phyloP scores from a whole-genome alignment of 2,329 filamentous ascomycete species.

The Colletotrichum kahawae region DNA sequence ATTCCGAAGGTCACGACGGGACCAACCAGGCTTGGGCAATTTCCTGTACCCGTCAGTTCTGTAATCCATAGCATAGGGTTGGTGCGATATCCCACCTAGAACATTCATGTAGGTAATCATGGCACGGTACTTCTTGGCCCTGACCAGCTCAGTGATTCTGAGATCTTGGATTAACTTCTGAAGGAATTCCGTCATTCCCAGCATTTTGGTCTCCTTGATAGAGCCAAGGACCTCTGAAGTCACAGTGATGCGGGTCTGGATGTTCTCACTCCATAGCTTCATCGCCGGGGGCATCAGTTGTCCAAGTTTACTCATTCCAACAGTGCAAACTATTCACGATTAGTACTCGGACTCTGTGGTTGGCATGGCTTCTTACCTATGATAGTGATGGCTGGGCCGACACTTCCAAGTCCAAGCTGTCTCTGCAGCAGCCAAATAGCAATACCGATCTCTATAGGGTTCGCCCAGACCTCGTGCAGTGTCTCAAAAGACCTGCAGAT shows the following conservation, averaged over 20 bases:
- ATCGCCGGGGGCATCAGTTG: slow-evolving; percentile 31
- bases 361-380: slow-evolving; percentile 24
- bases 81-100: background rate
- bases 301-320: slow-evolving; percentile 26
- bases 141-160: slow-evolving; percentile 23
- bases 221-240: slow-evolving; percentile 31
- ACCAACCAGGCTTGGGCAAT: slow-evolving; percentile 16
- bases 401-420: slow-evolving; percentile 37
- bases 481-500: slow-evolving; percentile 28
- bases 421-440: slow-evolving; percentile 34
- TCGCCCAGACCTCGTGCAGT: slow-evolving; percentile 33
- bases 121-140: slow-evolving; percentile 25
- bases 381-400: slow-evolving; percentile 35
- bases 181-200: slow-evolving; percentile 27
- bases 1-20: slow-evolving; percentile 27
- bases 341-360: background rate
- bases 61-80: background rate
- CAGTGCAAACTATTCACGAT: slow-evolving; percentile 25
- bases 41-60: background rate
- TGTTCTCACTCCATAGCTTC: slow-evolving; percentile 32
- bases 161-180: slow-evolving; percentile 21
- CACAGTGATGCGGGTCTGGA: slow-evolving; percentile 30
- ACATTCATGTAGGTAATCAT: slow-evolving; percentile 18
- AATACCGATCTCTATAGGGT: slow-evolving; percentile 32
- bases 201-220: slow-evolving; percentile 39